Percentiles rank a stretch among this genome's conserved stretches.
These are phyloP conservation scores for Aspergillus fijiensis DNA, from an alignment of 2,329 filamentous ascomycete genomes.

Conservation along the genomic window DNA sequence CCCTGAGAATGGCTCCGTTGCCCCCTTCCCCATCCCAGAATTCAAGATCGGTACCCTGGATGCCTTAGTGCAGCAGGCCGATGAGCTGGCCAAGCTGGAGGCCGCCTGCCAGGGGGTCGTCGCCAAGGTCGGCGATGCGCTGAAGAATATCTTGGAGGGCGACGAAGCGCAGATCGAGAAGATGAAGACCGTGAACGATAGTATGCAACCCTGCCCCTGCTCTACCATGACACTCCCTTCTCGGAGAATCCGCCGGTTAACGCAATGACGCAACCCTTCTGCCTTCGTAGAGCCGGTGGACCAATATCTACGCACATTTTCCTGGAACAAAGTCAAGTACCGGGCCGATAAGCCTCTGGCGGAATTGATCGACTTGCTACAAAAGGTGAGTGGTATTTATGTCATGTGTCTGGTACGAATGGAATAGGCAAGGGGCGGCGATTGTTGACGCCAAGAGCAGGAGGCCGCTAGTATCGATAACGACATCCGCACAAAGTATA, in stretches of 20 bases:
- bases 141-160: conserved; percentile 78
- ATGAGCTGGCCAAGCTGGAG: conserved; percentile 89
- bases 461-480: conserved; percentile 91
- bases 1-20: conserved; percentile 71
- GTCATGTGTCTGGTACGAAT: background rate
- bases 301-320: conserved; percentile 83
- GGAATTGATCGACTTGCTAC: conserved; percentile 81
- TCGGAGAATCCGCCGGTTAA: background rate
- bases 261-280: conserved; percentile 10
- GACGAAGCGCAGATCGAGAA: conserved; percentile 78
- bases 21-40: conserved; percentile 79
- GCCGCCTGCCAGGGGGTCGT: conserved; percentile 76
- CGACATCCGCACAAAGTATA: conserved; percentile 91
- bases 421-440: background rate
- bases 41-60: conserved; percentile 99
- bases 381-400: conserved; percentile 69
- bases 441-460: conserved; percentile 43
- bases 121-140: conserved; percentile 80
- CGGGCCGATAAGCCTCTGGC: conserved; percentile 84
- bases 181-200: conserved; percentile 93
- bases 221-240: background rate
- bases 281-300: conserved; percentile 77
- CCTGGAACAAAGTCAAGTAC: conserved; percentile 98
- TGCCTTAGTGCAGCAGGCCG: conserved; percentile 90
- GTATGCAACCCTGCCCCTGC: conserved; percentile 52